phyloP scores from a whole-genome alignment of 2,329 filamentous ascomycete genomes.

The Cladorrhinum sp. region DNA sequence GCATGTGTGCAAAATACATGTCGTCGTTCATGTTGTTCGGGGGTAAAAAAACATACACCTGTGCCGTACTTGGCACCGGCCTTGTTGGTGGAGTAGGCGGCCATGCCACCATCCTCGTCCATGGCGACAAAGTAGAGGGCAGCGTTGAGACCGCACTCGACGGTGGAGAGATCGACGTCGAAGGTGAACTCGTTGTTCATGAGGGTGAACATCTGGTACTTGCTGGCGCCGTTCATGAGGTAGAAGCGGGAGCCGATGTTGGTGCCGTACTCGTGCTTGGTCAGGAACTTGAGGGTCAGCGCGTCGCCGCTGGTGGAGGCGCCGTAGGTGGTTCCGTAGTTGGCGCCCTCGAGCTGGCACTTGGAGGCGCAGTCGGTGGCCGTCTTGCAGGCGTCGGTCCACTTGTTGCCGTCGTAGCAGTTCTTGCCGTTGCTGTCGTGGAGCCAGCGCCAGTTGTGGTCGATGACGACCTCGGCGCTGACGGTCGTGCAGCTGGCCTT shows the following conservation, averaged over 20 bases:
- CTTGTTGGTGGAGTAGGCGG: constrained; percentile 49
- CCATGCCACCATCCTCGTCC: constrained; percentile 55
- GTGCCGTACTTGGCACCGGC: constrained; percentile 56
- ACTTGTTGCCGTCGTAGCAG: constrained; percentile 47
- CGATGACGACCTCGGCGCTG: constrained; percentile 45
- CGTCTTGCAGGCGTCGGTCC: constrained; percentile 37
- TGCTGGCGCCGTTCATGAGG: constrained; percentile 52
- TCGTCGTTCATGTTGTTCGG: not conserved
- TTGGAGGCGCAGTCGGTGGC: constrained; percentile 42
- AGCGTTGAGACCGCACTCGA: constrained; percentile 69
- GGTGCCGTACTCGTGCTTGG: constrained; percentile 42
- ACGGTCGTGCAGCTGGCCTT: constrained; percentile 28
- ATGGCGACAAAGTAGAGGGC: constrained; percentile 66
- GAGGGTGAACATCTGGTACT: constrained; percentile 60
- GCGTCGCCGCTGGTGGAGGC: constrained; percentile 44
- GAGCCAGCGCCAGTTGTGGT: constrained; percentile 55
- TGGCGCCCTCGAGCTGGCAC: constrained; percentile 47
- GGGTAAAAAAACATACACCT: constrained; percentile 34
- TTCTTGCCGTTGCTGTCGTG: constrained; percentile 43
- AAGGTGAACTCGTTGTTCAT: constrained; percentile 66
- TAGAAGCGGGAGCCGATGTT: constrained; percentile 53
- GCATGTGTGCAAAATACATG: too few relatives aligned
- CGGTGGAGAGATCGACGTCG: constrained; percentile 66
- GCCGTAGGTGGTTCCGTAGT: constrained; percentile 45
- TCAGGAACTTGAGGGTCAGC: constrained; percentile 51